Evolutionary conservation across 116 monocot genomes (phyloP).

Genomic region (Cymodocea nodosa): DNA sequence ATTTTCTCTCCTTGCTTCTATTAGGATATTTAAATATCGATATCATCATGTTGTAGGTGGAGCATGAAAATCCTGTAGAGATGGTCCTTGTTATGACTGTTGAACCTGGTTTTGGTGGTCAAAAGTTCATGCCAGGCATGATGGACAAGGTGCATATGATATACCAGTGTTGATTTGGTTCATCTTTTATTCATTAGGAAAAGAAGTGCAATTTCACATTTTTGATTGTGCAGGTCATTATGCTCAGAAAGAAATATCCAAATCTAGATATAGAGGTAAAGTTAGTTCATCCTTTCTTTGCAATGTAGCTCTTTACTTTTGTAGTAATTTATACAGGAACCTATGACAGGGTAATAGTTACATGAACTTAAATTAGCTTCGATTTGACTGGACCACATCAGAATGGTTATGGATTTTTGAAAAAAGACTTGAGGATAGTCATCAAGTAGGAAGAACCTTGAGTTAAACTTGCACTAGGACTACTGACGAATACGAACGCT

Average conservation of each 20-base stretch:
- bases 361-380: too few relatives aligned
- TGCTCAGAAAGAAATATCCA: constrained; percentile 72
- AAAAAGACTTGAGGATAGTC: too few relatives aligned
- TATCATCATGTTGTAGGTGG: constrained; percentile 27
- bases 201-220: not conserved
- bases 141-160: constrained; percentile 71
- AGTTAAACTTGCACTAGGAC: too few relatives aligned
- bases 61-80: constrained; percentile 71
- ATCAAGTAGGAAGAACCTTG: too few relatives aligned
- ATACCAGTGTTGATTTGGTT: not conserved
- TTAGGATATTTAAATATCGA: not conserved
- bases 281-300: not conserved
- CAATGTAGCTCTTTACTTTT: not conserved
- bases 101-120: constrained; percentile 96
- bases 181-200: not conserved
- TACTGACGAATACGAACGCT: not conserved
- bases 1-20: too few relatives aligned
- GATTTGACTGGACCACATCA: too few relatives aligned
- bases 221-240: constrained; percentile 38
- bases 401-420: too few relatives aligned
- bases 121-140: constrained; percentile 92
- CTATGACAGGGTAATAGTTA: too few relatives aligned
- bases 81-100: constrained; percentile 97
- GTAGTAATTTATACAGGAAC: too few relatives aligned
- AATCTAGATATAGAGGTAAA: constrained; percentile 83